Conservation (phyloP, 805 yeast species). For the Wickerhamomyces mucosus region DNA sequence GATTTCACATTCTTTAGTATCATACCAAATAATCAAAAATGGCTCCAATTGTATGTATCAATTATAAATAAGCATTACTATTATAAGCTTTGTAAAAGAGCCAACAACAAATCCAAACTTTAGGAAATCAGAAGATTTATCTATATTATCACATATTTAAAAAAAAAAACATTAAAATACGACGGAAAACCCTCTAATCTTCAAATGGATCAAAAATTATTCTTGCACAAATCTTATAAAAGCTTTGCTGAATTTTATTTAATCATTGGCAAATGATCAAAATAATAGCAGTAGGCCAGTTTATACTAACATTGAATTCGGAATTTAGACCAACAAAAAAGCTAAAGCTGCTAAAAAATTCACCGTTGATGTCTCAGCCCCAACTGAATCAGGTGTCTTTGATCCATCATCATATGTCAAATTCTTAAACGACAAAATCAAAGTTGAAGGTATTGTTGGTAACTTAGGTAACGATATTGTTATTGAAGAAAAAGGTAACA, state of each 20-base stretch:
- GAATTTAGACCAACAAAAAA: slow-evolving; percentile 73
- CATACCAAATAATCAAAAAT: no score
- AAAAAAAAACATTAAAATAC: slow-evolving; percentile 3
- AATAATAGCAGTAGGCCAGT: slow-evolving; percentile 67
- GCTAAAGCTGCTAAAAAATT: slow-evolving; percentile 79
- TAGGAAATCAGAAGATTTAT: no score
- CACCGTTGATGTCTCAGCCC: slow-evolving; percentile 94
- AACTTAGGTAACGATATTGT: slow-evolving; percentile 94
- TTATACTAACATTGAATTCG: slow-evolving; percentile 30
- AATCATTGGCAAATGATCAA: slow-evolving; percentile 61
- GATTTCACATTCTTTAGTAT: no score
- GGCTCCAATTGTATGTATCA: slow-evolving; percentile 87
- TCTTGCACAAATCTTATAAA: slow-evolving; percentile 1
- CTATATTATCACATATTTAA: no score
- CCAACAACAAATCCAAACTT: no score
- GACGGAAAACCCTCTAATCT: no score
- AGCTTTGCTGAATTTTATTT: slow-evolving; percentile 29
- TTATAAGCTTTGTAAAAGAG: no score
- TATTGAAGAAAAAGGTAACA: slow-evolving; percentile 81
- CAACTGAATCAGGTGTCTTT: slow-evolving; percentile 94
- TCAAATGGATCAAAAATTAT: slow-evolving; percentile 13
- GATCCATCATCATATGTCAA: slow-evolving; percentile 97
- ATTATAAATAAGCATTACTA: no score
- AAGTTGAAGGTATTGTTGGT: slow-evolving; percentile 94
- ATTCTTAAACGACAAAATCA: slow-evolving; percentile 98